Evolutionary conservation across 2,329 filamentous ascomycete species (phyloP), one percentile per base, ranked within the genome.

Genomic region (Alternaria infectoria): DNA sequence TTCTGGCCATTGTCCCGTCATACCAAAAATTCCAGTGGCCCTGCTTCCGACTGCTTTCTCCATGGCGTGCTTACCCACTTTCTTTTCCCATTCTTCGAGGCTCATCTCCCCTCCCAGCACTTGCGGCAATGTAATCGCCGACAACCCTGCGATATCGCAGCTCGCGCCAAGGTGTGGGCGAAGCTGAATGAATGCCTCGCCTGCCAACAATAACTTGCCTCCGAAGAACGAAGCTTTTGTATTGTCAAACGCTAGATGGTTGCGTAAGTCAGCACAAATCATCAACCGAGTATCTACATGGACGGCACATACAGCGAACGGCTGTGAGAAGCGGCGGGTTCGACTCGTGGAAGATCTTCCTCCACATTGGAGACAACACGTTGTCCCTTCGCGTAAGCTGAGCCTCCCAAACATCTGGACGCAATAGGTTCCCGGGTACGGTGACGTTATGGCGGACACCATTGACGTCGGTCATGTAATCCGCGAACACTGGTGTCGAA

Each of bases 151-250:
- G 60, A 84, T 81, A 21, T 81, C 78, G 3, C 82, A 82, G 10
- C 81, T 81, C n/a, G 77, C 71, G 1, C 77, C 83, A 4, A 80
- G 71, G 61, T 84, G 82, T 3, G 83, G 82, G 23, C 83, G 68
- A 30, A 84, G 79, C 3, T 80, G 76, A 1, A 79, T 76, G 36
- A 83, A 69, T 0, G 83, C 79, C 65, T 85, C 83, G 2, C 83
- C 83, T 1, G 82, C 80, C 5, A 84, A 66, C n/a, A 84, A 19
- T 1, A 84, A 64, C 26, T 77, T 80, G 0, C 81, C 81, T 32
- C 74, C 76, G 21, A 74, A 74, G 59, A 81, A 82, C 26, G 65
- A 70, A 10, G 79, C 76, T 28, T 68, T 51, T 0, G 69, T 66
- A 40, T 73, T 72, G 5, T 82, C 69, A 3, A 78, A 76, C 54